Conservation (phyloP, 1,284 basidiomycete genomes). For the Microbotryomycetes sp. region DNA sequence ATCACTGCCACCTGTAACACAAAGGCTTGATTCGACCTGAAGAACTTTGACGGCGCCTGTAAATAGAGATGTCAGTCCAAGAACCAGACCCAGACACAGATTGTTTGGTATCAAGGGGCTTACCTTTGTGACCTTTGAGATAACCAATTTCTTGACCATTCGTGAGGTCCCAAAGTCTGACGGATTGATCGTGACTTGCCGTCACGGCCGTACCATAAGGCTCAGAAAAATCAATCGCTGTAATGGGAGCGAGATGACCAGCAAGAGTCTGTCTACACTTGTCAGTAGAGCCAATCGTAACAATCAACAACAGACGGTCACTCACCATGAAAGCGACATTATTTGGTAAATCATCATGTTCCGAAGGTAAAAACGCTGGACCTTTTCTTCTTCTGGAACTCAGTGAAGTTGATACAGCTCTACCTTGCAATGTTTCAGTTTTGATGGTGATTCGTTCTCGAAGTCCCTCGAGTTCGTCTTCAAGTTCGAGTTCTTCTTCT, state of each 20-base stretch:
- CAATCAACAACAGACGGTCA: constrained; percentile 7
- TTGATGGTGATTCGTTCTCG: constrained; percentile 53
- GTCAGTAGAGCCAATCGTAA: not conserved
- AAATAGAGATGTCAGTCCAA: not conserved
- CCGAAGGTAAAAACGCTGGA: constrained; percentile 91
- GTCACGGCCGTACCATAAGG: constrained; percentile 92
- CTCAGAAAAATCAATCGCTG: constrained; percentile 88
- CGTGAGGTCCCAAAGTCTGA: constrained; percentile 82
- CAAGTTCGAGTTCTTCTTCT: constrained; percentile 91
- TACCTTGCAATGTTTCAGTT: constrained; percentile 48
- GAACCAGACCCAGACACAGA: too few species aligned
- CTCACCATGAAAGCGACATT: constrained; percentile 93
- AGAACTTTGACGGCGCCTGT: constrained; percentile 67
- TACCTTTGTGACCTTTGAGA: constrained; percentile 66
- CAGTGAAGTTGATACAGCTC: constrained; percentile 37
- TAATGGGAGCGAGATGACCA: constrained; percentile 72
- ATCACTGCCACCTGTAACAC: constrained; percentile 84
- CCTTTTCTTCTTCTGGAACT: constrained; percentile 68
- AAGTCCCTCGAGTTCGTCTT: constrained; percentile 86
- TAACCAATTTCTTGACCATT: constrained; percentile 63
- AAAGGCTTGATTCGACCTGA: constrained; percentile 88
- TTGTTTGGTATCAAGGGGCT: not conserved
- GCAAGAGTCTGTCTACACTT: constrained; percentile 58
- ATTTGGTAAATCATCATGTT: constrained; percentile 90
- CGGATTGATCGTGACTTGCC: constrained; percentile 53